A percentile compares a stretch with the other conserved stretches of the same genome.
phyloP scores from a whole-genome alignment of 306 rosid species.

The Morella rubra region DNA sequence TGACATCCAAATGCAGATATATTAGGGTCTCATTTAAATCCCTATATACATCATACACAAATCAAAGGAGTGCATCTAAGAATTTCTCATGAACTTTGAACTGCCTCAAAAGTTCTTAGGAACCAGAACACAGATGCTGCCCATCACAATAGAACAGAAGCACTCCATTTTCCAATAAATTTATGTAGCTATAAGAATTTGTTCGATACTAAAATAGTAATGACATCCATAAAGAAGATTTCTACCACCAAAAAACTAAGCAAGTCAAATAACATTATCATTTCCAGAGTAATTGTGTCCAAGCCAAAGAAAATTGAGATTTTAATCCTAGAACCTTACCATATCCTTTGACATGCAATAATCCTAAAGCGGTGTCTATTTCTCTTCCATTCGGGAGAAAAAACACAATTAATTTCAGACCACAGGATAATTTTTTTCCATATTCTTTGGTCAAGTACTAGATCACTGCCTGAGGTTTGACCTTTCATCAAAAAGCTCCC shows the following conservation, averaged over 20 bases:
- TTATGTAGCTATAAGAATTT: neutral
- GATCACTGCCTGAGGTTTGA: neutral
- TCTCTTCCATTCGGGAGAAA: neutral
- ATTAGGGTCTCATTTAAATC: conserved; percentile 28
- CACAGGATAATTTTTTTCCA: neutral
- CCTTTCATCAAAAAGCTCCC: too few relatives aligned
- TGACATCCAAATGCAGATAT: conserved; percentile 37
- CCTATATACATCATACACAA: neutral
- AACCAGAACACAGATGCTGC: neutral
- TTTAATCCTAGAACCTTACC: neutral
- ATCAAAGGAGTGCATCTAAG: conserved; percentile 16
- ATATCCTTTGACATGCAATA: neutral
- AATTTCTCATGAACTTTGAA: neutral
- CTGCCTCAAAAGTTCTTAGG: neutral
- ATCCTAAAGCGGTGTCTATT: neutral
- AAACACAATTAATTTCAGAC: neutral
- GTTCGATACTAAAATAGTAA: neutral
- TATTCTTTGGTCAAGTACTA: too few relatives aligned
- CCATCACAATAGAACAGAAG: neutral
- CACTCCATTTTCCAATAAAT: neutral
- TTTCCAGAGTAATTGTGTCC: neutral
- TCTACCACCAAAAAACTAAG: neutral
- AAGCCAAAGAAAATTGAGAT: neutral
- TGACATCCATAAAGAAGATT: neutral
- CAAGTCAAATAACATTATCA: neutral